These are phyloP conservation scores for Posidonia australis DNA, from an alignment of 106 monocot genomes.

Conservation along the genomic window DNA sequence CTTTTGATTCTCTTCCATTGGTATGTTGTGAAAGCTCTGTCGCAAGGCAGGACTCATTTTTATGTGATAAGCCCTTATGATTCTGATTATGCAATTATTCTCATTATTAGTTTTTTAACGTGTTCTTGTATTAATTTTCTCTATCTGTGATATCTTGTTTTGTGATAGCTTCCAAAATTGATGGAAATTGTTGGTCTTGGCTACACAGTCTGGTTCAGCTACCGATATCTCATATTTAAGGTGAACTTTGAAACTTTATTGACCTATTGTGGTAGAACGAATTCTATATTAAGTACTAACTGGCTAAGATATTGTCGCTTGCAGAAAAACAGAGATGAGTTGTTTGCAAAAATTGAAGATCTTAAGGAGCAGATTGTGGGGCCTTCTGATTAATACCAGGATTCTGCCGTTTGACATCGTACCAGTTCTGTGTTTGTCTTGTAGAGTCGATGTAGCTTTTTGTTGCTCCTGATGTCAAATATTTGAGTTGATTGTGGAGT, in stretches of 20 bases:
- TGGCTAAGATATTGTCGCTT: not conserved
- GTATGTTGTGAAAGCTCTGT: constrained; percentile 18
- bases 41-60: not conserved
- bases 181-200: constrained; percentile 73
- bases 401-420: too few relatives aligned
- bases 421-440: too few relatives aligned
- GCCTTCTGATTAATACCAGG: constrained; percentile 4
- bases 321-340: constrained; percentile 26
- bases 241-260: constrained; percentile 10
- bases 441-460: too few relatives aligned
- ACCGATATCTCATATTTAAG: constrained; percentile 69
- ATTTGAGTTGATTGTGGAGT: too few relatives aligned
- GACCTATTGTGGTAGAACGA: too few relatives aligned
- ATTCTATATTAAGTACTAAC: not conserved
- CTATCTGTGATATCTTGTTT: too few relatives aligned
- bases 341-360: constrained; percentile 43
- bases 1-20: constrained; percentile 64
- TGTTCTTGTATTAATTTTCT: too few relatives aligned
- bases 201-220: constrained; percentile 72
- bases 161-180: constrained; percentile 49
- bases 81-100: not conserved
- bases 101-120: not conserved
- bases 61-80: not conserved
- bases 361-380: constrained; percentile 52
- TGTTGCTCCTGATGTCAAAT: too few relatives aligned